Conservation (phyloP, 1,284 basidiomycete species). For the Sutorius eximius region DNA sequence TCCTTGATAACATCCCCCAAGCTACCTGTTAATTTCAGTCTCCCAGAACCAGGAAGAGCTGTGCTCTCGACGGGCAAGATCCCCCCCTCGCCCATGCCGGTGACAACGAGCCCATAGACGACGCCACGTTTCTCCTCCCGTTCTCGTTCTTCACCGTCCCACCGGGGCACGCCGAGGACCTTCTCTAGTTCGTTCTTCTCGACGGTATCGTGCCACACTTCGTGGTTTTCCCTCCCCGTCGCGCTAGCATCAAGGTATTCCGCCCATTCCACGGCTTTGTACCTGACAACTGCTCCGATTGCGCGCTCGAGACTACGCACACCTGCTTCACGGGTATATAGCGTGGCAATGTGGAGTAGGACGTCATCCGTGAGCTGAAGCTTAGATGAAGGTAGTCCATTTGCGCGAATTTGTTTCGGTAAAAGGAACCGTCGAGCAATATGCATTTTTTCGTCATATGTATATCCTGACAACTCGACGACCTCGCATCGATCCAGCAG, state of each 20-base stretch:
- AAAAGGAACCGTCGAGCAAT: conserved; percentile 84
- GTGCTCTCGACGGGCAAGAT: conserved; percentile 83
- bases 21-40: conserved; percentile 77
- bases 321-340: conserved; percentile 87
- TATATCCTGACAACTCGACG: conserved; percentile 77
- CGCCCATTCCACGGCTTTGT: conserved; percentile 89
- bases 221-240: conserved; percentile 17
- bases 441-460: conserved; percentile 87
- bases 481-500: conserved; percentile 76
- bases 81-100: conserved; percentile 85
- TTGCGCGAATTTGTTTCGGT: conserved; percentile 79
- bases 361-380: conserved; percentile 66
- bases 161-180: conserved; percentile 81
- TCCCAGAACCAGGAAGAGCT: conserved; percentile 68
- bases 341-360: conserved; percentile 68
- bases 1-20: conserved; percentile 88
- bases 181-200: conserved; percentile 75
- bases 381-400: conserved; percentile 58
- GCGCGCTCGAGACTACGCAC: conserved; percentile 90
- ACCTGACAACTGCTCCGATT: conserved; percentile 81
- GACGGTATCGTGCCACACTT: conserved; percentile 64
- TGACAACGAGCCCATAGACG: conserved; percentile 86
- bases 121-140: conserved; percentile 69
- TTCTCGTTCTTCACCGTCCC: conserved; percentile 79
- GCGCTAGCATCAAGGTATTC: conserved; percentile 56